A percentile compares a stretch with the other conserved stretches of the same genome.
These are phyloP conservation scores for Ascochyta viciae-villosae DNA, from an alignment of 2,329 filamentous ascomycete species.

Conservation along the genomic window DNA sequence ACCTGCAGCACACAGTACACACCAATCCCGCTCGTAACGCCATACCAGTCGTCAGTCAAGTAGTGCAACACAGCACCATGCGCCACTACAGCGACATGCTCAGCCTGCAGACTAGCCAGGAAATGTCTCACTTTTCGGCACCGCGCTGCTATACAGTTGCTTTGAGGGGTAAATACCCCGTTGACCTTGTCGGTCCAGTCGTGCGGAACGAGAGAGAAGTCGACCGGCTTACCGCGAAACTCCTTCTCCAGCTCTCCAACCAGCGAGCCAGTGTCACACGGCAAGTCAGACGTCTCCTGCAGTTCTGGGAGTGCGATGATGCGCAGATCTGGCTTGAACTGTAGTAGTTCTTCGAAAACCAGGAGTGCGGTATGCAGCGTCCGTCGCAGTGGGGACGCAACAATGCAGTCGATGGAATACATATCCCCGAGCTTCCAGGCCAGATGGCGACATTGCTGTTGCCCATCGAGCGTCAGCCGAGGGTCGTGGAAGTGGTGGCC, in stretches of 20 bases:
- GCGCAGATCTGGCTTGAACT: constrained; percentile 42
- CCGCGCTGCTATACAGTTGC: constrained; percentile 39
- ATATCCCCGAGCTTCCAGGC: constrained; percentile 40
- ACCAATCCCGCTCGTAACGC: constrained; percentile 15
- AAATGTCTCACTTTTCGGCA: constrained; percentile 14
- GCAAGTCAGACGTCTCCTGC: constrained; percentile 76
- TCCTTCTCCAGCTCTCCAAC: constrained; percentile 60
- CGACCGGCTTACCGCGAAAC: constrained; percentile 67
- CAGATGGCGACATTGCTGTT: constrained; percentile 73
- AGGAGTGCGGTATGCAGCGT: constrained; percentile 78
- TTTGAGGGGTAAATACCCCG: constrained; percentile 42
- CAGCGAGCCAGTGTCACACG: constrained; percentile 72
- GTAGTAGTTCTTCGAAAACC: constrained; percentile 63
- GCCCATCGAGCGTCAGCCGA: constrained; percentile 73
- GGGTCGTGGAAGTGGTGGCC: constrained; percentile 79
- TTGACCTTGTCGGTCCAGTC: constrained; percentile 63
- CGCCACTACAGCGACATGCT: constrained; percentile 74
- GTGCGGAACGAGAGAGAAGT: constrained; percentile 65
- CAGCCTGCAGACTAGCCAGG: constrained; percentile 10
- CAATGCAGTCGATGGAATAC: constrained; percentile 66
- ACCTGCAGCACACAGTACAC: neutral
- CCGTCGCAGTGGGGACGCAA: constrained; percentile 78
- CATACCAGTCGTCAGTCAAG: constrained; percentile 75
- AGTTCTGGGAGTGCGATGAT: constrained; percentile 72
- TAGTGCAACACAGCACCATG: constrained; percentile 85